Conservation (phyloP, 2,329 filamentous ascomycete genomes). For the Rutstroemia sp. region DNA sequence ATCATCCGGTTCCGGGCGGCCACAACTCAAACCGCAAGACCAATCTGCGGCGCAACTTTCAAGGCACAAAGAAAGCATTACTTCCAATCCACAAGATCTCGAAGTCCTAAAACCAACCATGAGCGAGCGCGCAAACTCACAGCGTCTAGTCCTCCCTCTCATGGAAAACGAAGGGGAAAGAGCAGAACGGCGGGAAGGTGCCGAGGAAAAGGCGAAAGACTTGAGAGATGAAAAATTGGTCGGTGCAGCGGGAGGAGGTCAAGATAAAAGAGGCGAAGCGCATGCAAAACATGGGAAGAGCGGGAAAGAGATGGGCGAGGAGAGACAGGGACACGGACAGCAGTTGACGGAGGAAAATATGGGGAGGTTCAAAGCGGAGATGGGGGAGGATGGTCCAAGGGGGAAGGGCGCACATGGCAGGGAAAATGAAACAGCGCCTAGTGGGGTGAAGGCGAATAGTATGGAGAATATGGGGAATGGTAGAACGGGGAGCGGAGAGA, state of each 20-base stretch:
- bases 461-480: background rate
- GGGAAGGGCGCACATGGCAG: background rate
- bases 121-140: constrained; percentile 18
- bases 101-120: constrained; percentile 3
- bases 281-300: background rate
- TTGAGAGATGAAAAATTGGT: constrained; percentile 49
- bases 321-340: constrained; percentile 28
- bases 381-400: background rate
- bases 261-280: background rate
- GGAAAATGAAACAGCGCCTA: background rate
- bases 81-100: too few relatives aligned
- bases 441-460: background rate
- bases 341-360: constrained; percentile 48
- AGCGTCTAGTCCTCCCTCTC: constrained; percentile 21
- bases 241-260: constrained; percentile 15
- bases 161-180: constrained; percentile 36
- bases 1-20: too few relatives aligned
- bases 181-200: constrained; percentile 37
- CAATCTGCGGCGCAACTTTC: too few relatives aligned
- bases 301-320: constrained; percentile 20
- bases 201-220: constrained; percentile 47
- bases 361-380: constrained; percentile 35
- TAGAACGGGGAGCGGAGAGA: constrained; percentile 6
- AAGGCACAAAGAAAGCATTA: too few relatives aligned
- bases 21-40: too few relatives aligned